These are phyloP conservation scores for Malus asiatica DNA, from an alignment of 306 rosid species.

Conservation along the genomic window DNA sequence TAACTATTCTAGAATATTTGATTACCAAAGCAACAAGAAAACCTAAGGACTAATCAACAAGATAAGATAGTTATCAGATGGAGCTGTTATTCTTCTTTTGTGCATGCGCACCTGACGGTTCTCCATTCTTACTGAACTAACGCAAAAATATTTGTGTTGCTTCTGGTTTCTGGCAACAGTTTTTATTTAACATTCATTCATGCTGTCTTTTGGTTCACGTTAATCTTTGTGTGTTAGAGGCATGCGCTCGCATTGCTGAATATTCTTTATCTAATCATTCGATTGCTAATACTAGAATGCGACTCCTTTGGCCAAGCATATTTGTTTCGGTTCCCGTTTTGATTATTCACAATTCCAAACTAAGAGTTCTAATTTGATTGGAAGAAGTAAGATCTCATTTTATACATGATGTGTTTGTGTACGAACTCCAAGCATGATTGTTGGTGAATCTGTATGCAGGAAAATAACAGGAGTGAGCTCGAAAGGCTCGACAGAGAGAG, in stretches of 20 bases:
- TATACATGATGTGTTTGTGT: not conserved
- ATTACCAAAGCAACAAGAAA: not conserved
- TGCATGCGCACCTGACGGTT: too few species aligned
- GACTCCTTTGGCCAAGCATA: not conserved
- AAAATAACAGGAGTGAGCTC: slow-evolving; percentile 74
- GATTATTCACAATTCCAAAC: not conserved
- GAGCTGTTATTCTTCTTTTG: not conserved
- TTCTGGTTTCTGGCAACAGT: not conserved
- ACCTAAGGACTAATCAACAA: not conserved
- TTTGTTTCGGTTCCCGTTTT: not conserved
- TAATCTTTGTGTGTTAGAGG: not conserved
- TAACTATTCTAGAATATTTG: not conserved
- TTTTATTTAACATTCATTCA: not conserved
- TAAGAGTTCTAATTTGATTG: not conserved
- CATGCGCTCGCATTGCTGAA: not conserved
- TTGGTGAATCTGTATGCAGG: slow-evolving; percentile 40
- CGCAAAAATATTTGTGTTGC: not conserved
- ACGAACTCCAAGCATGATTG: not conserved
- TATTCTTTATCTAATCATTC: not conserved
- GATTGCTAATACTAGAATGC: not conserved
- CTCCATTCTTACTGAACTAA: not conserved
- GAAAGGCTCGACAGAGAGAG: slow-evolving; percentile 83
- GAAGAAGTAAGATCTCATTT: not conserved
- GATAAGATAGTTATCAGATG: not conserved
- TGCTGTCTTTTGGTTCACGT: not conserved